Evolutionary conservation across 2,329 filamentous ascomycete genomes (phyloP), one percentile per base, ranked within the genome.

Genomic region (Xylaria arbuscula): DNA sequence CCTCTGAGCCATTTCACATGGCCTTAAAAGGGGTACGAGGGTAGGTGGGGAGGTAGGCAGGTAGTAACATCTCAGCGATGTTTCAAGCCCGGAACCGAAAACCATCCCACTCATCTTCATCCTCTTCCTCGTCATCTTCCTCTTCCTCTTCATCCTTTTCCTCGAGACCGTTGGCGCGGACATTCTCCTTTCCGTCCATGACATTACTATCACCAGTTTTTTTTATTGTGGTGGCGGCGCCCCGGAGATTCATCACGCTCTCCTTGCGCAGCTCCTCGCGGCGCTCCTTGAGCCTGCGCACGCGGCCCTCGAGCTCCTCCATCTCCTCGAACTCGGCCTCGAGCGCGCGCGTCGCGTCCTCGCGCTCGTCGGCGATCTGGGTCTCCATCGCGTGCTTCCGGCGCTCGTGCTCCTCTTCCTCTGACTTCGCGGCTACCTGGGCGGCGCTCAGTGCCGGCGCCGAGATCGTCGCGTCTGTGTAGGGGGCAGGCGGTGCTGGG

Each of bases 271-370:
- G 77, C 63, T 89, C 88, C 76, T 94, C 92, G 55, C 92, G 84
- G 78, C 88, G 89, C 76, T 92, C 89, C 77, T 92, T 91, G 62
- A 95, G 79, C 69, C 84, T 85, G 67, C 85, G 84, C 13, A 95
- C 90, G 7, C 92, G 87, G 60, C 88, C 87, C 78, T 95, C 93
- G 54, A 95, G 84, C 76, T 90, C 88, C 76, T 92, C 90, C 92
- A 95, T 95, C 77, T 94, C 90, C 66, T 93, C 92, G 72, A 95
- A 92, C 78, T 95, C 93, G 48, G 90, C 88, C 79, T 93, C 91
- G 65, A 94, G 80, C 36, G 90, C 89, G 24, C 90, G 85, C 50
- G 87, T 87, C 1, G 93, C 92, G 74, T 96, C 93, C 77, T 96
- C 93, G 64, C 87, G 87, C 77, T 94, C 92, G 47, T 90, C 90